These are phyloP conservation scores for Gossypium armourianum DNA, from an alignment of 441 rosid species.

Conservation along the genomic window DNA sequence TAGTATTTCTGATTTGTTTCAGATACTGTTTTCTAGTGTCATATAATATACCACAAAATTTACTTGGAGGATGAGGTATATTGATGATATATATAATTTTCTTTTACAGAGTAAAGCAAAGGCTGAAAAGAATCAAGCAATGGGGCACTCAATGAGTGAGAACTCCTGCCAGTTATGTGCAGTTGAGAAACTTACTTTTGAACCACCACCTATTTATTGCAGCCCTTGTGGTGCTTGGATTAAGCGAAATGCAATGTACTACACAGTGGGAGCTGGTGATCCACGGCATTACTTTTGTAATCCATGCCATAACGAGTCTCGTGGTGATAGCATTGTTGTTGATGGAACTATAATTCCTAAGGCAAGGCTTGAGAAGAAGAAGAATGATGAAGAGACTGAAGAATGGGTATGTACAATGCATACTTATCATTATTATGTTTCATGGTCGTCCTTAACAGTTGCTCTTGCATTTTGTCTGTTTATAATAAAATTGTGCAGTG, in stretches of 20 bases:
- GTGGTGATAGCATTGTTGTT: slow-evolving; percentile 66
- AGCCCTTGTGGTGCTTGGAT: slow-evolving; percentile 89
- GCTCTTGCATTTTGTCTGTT: slow-evolving; percentile 12
- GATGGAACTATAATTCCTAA: slow-evolving; percentile 71
- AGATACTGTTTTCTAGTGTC: neutral
- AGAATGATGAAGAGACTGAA: slow-evolving; percentile 98
- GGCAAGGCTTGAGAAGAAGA: slow-evolving; percentile 89
- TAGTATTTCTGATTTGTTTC: slow-evolving; percentile 3
- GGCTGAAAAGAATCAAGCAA: slow-evolving; percentile 94
- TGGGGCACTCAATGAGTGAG: slow-evolving; percentile 95
- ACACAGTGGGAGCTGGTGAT: slow-evolving; percentile 88
- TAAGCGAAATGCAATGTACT: slow-evolving; percentile 93
- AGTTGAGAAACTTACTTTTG: slow-evolving; percentile 97
- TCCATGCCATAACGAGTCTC: slow-evolving; percentile 92
- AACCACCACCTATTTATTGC: slow-evolving; percentile 96
- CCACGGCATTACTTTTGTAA: slow-evolving; percentile 88
- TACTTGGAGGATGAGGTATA: neutral
- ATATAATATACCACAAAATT: neutral
- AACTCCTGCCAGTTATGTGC: slow-evolving; percentile 98
- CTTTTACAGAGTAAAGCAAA: slow-evolving; percentile 77
- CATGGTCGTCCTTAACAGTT: slow-evolving; percentile 7
- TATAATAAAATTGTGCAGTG: slow-evolving; percentile 49
- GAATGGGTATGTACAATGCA: slow-evolving; percentile 62
- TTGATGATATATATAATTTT: slow-evolving; percentile 5
- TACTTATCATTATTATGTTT: slow-evolving; percentile 13